Evolutionary conservation across 2,329 filamentous ascomycete genomes (phyloP).

Genomic region (Ilyonectria sp.): DNA sequence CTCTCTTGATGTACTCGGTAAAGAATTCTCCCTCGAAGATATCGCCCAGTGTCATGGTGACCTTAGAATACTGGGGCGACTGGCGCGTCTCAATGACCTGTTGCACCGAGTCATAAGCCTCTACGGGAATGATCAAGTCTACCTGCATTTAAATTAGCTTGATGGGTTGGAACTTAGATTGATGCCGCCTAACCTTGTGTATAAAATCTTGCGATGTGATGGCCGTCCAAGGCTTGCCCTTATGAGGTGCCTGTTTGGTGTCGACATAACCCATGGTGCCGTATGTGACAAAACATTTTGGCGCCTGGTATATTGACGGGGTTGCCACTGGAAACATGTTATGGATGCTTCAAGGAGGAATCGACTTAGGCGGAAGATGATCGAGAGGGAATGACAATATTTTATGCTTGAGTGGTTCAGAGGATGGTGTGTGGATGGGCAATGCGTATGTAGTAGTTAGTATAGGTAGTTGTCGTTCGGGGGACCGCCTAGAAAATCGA

Average conservation of each 20-base stretch:
- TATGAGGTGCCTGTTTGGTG: slow-evolving; percentile 77
- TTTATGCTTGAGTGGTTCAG: neutral
- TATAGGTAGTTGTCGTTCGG: neutral
- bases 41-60: slow-evolving; percentile 81
- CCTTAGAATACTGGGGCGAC: slow-evolving; percentile 71
- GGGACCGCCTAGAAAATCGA: slow-evolving; percentile 27
- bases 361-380: neutral
- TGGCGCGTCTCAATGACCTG: slow-evolving; percentile 61
- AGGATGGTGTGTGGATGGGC: neutral
- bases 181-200: slow-evolving; percentile 67
- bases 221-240: slow-evolving; percentile 82
- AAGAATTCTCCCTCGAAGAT: slow-evolving; percentile 84
- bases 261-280: slow-evolving; percentile 80
- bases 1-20: slow-evolving; percentile 85
- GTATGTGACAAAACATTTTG: slow-evolving; percentile 83
- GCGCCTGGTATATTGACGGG: slow-evolving; percentile 65
- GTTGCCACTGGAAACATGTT: slow-evolving; percentile 63
- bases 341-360: neutral
- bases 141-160: slow-evolving; percentile 55
- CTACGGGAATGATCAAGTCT: slow-evolving; percentile 81
- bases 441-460: neutral
- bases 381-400: too few relatives aligned
- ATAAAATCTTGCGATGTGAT: slow-evolving; percentile 77
- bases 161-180: too few relatives aligned
- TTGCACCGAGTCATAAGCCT: slow-evolving; percentile 68